Conservation (phyloP, 352 stramenopile species). For the Phytophthora crassamura region DNA sequence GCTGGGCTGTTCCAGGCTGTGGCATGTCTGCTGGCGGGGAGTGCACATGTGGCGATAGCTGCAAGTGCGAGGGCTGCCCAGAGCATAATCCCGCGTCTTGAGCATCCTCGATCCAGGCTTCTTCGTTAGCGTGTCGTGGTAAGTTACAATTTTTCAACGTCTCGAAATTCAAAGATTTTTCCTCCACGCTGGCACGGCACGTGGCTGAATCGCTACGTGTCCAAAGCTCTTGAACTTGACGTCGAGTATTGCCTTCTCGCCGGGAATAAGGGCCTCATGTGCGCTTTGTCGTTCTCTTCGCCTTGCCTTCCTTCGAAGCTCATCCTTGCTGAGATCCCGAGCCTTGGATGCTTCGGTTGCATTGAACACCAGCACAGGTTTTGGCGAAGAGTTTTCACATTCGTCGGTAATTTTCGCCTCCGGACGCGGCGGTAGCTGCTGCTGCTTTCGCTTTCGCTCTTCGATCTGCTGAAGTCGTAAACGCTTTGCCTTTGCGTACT, state of each 20-base stretch:
- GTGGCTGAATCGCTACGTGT: constrained; percentile 68
- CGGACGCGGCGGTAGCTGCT: constrained; percentile 51
- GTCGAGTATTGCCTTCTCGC: constrained; percentile 49
- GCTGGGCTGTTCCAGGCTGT: constrained; percentile 81
- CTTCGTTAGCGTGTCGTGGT: neutral
- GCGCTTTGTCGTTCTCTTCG: constrained; percentile 49
- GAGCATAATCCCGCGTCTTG: constrained; percentile 68
- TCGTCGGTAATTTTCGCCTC: constrained; percentile 26
- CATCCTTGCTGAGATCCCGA: constrained; percentile 50
- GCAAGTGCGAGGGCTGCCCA: constrained; percentile 79
- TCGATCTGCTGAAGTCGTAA: constrained; percentile 52
- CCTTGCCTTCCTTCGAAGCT: constrained; percentile 48
- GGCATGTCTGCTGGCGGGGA: constrained; percentile 81
- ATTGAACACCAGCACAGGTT: constrained; percentile 37
- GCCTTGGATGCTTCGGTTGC: constrained; percentile 65
- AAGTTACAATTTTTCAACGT: constrained; percentile 16
- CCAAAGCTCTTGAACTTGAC: constrained; percentile 78
- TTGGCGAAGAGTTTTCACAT: constrained; percentile 10
- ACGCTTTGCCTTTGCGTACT: constrained; percentile 62
- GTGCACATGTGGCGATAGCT: constrained; percentile 81
- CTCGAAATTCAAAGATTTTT: constrained; percentile 47
- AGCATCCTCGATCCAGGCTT: constrained; percentile 6
- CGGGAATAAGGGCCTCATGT: constrained; percentile 64
- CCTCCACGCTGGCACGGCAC: constrained; percentile 63
- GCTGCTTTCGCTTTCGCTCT: constrained; percentile 42